These are phyloP conservation scores for Gamsiella multidivaricata DNA, from an alignment of 192 early-diverging fungal genomes.

Conservation along the genomic window DNA sequence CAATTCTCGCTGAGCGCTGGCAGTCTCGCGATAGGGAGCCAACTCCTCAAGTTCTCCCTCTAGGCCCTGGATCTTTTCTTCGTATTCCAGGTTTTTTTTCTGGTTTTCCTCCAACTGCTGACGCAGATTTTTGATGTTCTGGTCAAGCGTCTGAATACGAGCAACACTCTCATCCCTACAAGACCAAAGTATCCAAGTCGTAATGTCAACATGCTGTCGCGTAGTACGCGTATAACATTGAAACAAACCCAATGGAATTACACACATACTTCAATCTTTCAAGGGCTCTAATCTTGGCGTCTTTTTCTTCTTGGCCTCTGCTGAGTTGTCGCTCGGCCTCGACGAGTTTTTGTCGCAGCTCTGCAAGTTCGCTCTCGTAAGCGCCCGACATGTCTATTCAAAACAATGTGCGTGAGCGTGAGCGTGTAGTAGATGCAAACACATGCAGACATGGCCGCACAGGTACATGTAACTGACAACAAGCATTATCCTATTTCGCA, in stretches of 20 bases:
- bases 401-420: background rate
- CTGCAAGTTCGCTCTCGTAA: slow-evolving; percentile 40
- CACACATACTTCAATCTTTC: slow-evolving; percentile 28
- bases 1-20: slow-evolving; percentile 28
- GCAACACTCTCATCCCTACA: slow-evolving; percentile 43
- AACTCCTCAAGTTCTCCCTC: slow-evolving; percentile 37
- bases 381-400: slow-evolving; percentile 39
- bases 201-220: background rate
- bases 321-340: slow-evolving; percentile 34
- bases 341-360: slow-evolving; percentile 42
- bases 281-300: slow-evolving; percentile 37
- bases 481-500: too few species aligned
- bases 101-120: slow-evolving; percentile 25
- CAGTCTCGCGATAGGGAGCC: slow-evolving; percentile 38
- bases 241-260: background rate
- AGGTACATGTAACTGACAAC: too few species aligned
- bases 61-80: slow-evolving; percentile 23
- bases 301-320: slow-evolving; percentile 40
- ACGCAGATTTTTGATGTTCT: slow-evolving; percentile 44
- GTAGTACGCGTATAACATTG: background rate
- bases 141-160: slow-evolving; percentile 46
- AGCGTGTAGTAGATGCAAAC: too few species aligned
- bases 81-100: slow-evolving; percentile 16
- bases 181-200: background rate
- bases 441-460: too few species aligned